Base-by-base conservation (phyloP, 164 flowering plant genomes). In the Magnolia officinalis region DNA sequence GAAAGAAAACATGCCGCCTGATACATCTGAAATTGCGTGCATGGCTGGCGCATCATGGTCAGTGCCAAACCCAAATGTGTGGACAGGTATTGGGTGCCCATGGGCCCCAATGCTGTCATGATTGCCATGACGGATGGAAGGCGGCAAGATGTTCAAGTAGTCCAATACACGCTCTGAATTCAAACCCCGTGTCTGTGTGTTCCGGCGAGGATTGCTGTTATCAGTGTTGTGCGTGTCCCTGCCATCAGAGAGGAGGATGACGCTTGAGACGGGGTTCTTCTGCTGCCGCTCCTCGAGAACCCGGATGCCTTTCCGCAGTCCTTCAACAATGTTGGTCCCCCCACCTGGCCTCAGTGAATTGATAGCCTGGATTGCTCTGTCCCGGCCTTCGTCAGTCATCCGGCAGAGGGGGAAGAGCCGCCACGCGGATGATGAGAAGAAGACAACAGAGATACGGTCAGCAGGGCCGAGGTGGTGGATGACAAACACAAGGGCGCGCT, bases 161-260 rank as follows among this genome's bases (percentile, higher is more conserved):
- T 78, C 75, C 51, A 19, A 13, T 23, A 63, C 66, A 52, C 16
- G 6, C 7, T 58, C 64, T 13, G 74, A 31, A 63, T 73, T 73
- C 16, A 45, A 45, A 78, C 49, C 13, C 16, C 24, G 65, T 20
- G 52, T 24, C 13, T 45, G 66, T 2, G 67, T 8, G 37, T 5
- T 74, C 1, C 58, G 55, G 63, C 23, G 75, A 11, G 18, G 63
- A 55, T 31, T 29, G 21, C 7, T 14, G 50, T 3, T 67, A 14
- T 63, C 63, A 14, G 49, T 13, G 26, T 78, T 76, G 74, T 79
- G 59, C 2, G 78, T 86, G 65, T 86, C 88, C 26, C 67, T 73
- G 3, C 87, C 89, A 78, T 86, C 89, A 5, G 86, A 83, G 72
- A 86, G 78, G 51, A 86, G 78, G 13, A 86, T 83, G 67, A 86